These are phyloP conservation scores for Botrytis fabae DNA, from an alignment of 2,329 filamentous ascomycete genomes.

Conservation along the genomic window DNA sequence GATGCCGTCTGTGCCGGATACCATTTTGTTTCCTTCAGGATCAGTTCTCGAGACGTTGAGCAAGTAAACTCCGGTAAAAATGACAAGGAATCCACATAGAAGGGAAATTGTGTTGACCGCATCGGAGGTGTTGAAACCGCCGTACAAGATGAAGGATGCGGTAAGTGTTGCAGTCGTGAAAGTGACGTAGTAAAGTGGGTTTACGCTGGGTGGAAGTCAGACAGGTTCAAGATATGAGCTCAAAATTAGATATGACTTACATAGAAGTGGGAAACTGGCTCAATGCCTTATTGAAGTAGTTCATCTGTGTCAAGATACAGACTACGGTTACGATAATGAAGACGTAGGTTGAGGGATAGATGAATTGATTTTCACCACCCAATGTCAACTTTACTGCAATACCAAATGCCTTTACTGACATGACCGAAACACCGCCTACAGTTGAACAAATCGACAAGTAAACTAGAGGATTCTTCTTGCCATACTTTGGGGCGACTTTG, in stretches of 20 bases:
- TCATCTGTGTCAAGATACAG: conserved; percentile 99
- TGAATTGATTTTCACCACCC: conserved; percentile 91
- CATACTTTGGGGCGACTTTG: conserved; percentile 82
- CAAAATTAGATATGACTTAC: conserved; percentile 53
- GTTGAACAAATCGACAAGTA: conserved; percentile 98
- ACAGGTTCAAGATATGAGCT: background rate
- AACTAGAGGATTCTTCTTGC: conserved; percentile 92
- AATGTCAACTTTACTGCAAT: conserved; percentile 96
- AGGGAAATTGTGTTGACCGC: conserved; percentile 89
- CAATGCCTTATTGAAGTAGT: conserved; percentile 98
- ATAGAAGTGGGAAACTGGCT: conserved; percentile 97
- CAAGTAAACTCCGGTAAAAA: conserved; percentile 93
- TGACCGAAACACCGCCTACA: conserved; percentile 95
- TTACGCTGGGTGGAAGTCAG: conserved; percentile 53
- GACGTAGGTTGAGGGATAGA: conserved; percentile 92
- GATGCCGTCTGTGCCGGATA: conserved; percentile 71
- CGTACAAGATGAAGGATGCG: conserved; percentile 94
- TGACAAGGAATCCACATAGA: conserved; percentile 88
- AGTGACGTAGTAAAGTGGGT: conserved; percentile 88
- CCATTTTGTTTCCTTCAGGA: conserved; percentile 71
- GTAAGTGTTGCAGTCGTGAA: conserved; percentile 94
- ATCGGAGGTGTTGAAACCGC: conserved; percentile 93
- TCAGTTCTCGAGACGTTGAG: conserved; percentile 93
- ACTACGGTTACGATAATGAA: conserved; percentile 91
- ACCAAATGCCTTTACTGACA: conserved; percentile 98